A percentile compares a stretch with the other conserved stretches of the same genome.
These are phyloP conservation scores for Sporisorium iseilematis-ciliati DNA, from an alignment of 1,284 basidiomycete genomes.

Conservation along the genomic window DNA sequence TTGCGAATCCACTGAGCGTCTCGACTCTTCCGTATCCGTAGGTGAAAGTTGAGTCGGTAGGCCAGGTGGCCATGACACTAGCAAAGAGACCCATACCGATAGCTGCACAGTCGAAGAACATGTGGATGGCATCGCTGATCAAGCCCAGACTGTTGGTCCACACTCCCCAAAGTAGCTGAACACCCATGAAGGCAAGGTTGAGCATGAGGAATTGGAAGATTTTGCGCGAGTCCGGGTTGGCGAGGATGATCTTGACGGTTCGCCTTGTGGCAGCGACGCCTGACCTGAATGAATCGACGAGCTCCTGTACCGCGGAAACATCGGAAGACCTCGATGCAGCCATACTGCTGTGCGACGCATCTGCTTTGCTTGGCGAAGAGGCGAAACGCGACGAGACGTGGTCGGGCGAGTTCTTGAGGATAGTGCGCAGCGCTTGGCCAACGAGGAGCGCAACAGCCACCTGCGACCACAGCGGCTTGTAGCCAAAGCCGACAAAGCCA, in stretches of 20 bases:
- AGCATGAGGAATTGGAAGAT: constrained; percentile 97
- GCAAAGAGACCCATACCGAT: constrained; percentile 95
- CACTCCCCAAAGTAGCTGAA: constrained; percentile 77
- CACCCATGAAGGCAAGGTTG: constrained; percentile 93
- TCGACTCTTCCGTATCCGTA: constrained; percentile 99
- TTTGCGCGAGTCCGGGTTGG: constrained; percentile 89
- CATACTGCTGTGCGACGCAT: background rate
- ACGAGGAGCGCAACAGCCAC: constrained; percentile 48
- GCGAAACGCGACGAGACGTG: constrained; percentile 53
- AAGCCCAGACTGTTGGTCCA: constrained; percentile 97
- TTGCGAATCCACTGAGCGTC: constrained; percentile 96
- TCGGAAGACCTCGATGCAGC: constrained; percentile 33
- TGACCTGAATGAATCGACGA: constrained; percentile 26
- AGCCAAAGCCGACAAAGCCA: constrained; percentile 62
- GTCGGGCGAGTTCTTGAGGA: constrained; percentile 63
- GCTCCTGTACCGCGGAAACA: constrained; percentile 42
- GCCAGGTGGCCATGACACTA: constrained; percentile 97
- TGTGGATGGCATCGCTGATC: constrained; percentile 98
- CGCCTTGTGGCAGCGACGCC: constrained; percentile 52
- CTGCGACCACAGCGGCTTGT: constrained; percentile 44
- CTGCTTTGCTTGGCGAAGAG: constrained; percentile 19
- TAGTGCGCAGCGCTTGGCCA: constrained; percentile 56
- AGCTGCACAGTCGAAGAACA: constrained; percentile 99
- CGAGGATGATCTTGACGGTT: constrained; percentile 83
- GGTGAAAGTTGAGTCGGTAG: constrained; percentile 91